phyloP scores from a whole-genome alignment of 2,329 filamentous ascomycete genomes.

The Scedosporium dehoogii region DNA sequence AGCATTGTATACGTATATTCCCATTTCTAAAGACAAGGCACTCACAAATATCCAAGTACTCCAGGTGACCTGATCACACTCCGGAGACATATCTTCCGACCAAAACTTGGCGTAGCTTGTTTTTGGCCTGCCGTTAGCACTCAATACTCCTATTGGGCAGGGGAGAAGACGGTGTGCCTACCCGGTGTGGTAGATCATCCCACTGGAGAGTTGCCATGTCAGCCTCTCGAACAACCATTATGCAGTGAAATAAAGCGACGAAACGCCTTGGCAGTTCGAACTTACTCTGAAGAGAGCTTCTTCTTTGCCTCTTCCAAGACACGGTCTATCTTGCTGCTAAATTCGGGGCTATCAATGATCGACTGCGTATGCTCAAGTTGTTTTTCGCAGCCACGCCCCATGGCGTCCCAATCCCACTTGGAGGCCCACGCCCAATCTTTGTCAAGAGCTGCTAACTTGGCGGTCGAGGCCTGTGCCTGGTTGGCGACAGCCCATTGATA shows the following conservation, averaged over 20 bases:
- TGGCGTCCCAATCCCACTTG: constrained; percentile 6
- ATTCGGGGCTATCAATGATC: constrained; percentile 3
- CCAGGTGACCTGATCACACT: not conserved
- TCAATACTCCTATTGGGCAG: too few species aligned
- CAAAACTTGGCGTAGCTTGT: not conserved
- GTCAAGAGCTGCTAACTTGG: constrained; percentile 3
- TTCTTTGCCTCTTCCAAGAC: constrained; percentile 6
- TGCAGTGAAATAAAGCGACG: too few species aligned
- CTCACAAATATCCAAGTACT: not conserved
- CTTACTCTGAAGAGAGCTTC: constrained; percentile 7
- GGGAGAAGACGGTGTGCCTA: not conserved
- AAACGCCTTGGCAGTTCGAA: not conserved
- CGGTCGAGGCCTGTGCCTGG: constrained; percentile 2
- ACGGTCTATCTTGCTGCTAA: constrained; percentile 5
- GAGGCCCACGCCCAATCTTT: constrained; percentile 1
- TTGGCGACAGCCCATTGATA: constrained; percentile 8
- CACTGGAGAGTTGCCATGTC: not conserved
- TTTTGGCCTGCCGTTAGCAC: not conserved
- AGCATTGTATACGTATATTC: not conserved
- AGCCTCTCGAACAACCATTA: not conserved
- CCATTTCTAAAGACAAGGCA: too few species aligned
- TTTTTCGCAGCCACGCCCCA: constrained; percentile 6
- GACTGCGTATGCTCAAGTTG: constrained; percentile 4
- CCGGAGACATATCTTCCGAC: not conserved
- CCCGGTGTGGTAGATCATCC: not conserved